phyloP scores from a whole-genome alignment of 2,329 filamentous ascomycete species.

The Ophiostoma quercus region DNA sequence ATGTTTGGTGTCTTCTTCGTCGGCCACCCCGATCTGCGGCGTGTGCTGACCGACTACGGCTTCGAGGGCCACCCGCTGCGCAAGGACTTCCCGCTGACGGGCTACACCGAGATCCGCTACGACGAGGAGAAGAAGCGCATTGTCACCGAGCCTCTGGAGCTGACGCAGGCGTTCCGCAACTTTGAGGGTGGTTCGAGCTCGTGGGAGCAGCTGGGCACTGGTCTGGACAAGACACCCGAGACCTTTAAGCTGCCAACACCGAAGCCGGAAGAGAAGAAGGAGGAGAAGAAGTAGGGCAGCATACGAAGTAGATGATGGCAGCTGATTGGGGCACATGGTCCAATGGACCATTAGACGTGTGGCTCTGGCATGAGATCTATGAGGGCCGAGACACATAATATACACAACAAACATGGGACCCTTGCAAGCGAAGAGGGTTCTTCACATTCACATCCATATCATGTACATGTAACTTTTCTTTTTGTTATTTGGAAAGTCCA shows the following conservation, averaged over 20 bases:
- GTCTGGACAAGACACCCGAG: slow-evolving; percentile 74
- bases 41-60: slow-evolving; percentile 99
- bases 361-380: not conserved
- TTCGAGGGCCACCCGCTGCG: slow-evolving; percentile 96
- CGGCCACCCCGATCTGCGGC: slow-evolving; percentile 87
- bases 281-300: slow-evolving; percentile 69
- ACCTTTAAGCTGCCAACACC: slow-evolving; percentile 90
- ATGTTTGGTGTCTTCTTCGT: slow-evolving; percentile 96
- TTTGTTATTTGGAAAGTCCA: slow-evolving; percentile 15
- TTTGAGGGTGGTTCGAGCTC: slow-evolving; percentile 82
- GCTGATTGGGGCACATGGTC: not conserved
- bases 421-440: slow-evolving; percentile 1
- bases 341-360: not conserved
- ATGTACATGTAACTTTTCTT: slow-evolving; percentile 18
- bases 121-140: slow-evolving; percentile 99
- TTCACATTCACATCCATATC: slow-evolving; percentile 7
- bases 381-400: not conserved
- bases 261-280: slow-evolving; percentile 87
- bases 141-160: slow-evolving; percentile 92
- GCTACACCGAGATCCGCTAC: slow-evolving; percentile 96
- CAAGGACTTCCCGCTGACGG: slow-evolving; percentile 96
- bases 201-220: slow-evolving; percentile 62
- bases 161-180: slow-evolving; percentile 97
- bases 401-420: not conserved
- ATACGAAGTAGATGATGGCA: not conserved